Percentiles rank a stretch among this genome's conserved stretches.
These are phyloP conservation scores for Veloporphyrellus conicus DNA, from an alignment of 1,284 basidiomycete species.

Conservation along the genomic window DNA sequence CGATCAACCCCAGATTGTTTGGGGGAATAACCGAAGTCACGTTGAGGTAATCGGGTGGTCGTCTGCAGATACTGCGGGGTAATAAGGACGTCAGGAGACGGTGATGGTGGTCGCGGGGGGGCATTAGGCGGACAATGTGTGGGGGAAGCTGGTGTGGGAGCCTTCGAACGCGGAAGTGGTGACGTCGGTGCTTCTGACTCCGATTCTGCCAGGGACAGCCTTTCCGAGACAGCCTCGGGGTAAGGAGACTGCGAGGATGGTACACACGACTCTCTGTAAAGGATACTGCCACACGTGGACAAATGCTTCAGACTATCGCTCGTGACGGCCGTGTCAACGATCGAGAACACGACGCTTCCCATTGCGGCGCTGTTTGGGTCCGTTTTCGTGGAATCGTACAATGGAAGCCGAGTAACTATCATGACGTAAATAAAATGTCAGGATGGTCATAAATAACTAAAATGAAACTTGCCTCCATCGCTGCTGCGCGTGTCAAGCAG, in stretches of 20 bases:
- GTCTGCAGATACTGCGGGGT: conserved; percentile 26
- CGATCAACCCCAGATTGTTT: conserved; percentile 32
- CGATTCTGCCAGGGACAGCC: conserved; percentile 16
- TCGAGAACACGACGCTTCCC: conserved; percentile 29
- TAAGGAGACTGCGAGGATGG: conserved; percentile 15
- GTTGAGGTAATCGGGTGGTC: conserved; percentile 29
- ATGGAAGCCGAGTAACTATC: conserved; percentile 30
- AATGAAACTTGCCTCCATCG: conserved; percentile 32
- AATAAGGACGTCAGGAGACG: conserved; percentile 15
- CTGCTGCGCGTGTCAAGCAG: conserved; percentile 28
- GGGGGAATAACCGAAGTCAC: conserved; percentile 16
- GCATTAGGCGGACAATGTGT: conserved; percentile 11
- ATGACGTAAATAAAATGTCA: conserved; percentile 33
- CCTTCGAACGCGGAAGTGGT: conserved; percentile 20
- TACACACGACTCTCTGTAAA: conserved; percentile 9
- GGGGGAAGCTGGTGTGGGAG: conserved; percentile 18
- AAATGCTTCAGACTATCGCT: conserved; percentile 15
- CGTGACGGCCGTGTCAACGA: conserved; percentile 16
- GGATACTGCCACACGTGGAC: conserved; percentile 21
- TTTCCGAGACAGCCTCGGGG: conserved; percentile 23
- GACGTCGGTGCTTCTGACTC: conserved; percentile 21
- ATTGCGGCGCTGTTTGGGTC: conserved; percentile 24
- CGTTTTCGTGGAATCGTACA: conserved; percentile 31
- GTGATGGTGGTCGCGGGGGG: conserved; percentile 14
- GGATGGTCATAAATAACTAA: conserved; percentile 28